Evolutionary conservation across 2,329 filamentous ascomycete genomes (phyloP).

Genomic region (Fusarium bactridioides): DNA sequence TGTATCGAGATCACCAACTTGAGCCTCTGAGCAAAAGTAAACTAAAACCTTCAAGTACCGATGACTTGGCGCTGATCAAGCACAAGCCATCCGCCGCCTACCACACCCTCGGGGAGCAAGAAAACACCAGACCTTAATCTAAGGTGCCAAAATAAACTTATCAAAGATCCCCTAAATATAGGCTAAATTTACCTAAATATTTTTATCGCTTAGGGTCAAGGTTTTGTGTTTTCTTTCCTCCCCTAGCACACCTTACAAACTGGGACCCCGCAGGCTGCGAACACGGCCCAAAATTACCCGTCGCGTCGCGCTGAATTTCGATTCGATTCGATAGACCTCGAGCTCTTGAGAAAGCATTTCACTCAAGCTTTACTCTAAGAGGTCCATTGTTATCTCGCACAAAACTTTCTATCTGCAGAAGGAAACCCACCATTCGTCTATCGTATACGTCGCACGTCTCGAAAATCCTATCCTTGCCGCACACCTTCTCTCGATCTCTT

Average conservation of each 20-base stretch:
- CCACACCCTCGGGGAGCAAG: neutral
- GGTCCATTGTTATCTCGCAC: neutral
- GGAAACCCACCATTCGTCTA: neutral
- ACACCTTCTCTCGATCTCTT: neutral
- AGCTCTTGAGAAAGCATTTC: neutral
- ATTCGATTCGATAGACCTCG: neutral
- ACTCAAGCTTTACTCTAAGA: neutral
- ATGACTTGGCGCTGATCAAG: slow-evolving; percentile 21
- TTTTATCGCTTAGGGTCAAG: too few species aligned
- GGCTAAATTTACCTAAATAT: too few species aligned
- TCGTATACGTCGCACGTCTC: neutral
- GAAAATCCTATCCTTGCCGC: neutral
- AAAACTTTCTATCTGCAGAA: neutral
- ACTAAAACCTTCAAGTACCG: slow-evolving; percentile 19
- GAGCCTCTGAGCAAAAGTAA: neutral
- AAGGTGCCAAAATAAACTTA: too few species aligned
- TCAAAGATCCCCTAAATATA: too few species aligned
- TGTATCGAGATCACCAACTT: neutral
- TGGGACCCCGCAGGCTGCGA: slow-evolving; percentile 22
- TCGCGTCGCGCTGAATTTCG: slow-evolving; percentile 27
- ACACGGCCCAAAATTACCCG: slow-evolving; percentile 34
- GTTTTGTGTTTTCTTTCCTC: too few species aligned
- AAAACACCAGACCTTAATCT: too few species aligned
- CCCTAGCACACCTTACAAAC: too few species aligned
- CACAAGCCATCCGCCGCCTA: slow-evolving; percentile 26